These are phyloP conservation scores for Aspergillus panamensis DNA, from an alignment of 495 filamentous ascomycete genomes.

Conservation along the genomic window DNA sequence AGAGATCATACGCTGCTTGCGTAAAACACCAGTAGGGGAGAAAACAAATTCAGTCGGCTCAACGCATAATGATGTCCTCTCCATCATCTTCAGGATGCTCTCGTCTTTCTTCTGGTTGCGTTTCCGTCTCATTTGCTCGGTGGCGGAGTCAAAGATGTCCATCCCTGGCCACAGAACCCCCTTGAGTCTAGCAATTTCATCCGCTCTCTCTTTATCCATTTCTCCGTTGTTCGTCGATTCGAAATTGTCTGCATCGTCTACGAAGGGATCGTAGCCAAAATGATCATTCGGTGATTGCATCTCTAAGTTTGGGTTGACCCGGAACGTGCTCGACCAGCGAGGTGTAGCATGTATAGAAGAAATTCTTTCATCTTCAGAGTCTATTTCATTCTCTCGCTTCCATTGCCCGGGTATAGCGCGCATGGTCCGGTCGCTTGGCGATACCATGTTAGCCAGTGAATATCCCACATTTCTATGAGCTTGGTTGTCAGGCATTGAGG, in stretches of 20 bases:
- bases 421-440: neutral
- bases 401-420: neutral
- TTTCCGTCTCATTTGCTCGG: constrained; percentile 67
- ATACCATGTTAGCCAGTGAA: neutral
- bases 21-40: constrained; percentile 50
- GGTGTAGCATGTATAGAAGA: constrained; percentile 24
- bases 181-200: constrained; percentile 57
- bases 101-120: constrained; percentile 84
- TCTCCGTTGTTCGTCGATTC: constrained; percentile 17
- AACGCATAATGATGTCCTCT: constrained; percentile 62
- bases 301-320: neutral
- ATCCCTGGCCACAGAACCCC: constrained; percentile 79
- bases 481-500: constrained; percentile 2
- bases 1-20: constrained; percentile 55
- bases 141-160: constrained; percentile 84
- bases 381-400: constrained; percentile 18
- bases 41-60: constrained; percentile 70
- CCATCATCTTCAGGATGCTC: constrained; percentile 65
- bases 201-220: constrained; percentile 32
- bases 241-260: constrained; percentile 20
- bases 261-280: constrained; percentile 22
- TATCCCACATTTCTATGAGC: neutral
- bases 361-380: constrained; percentile 10
- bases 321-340: constrained; percentile 13
- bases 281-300: neutral